These are phyloP conservation scores for Scheffersomyces stambukii DNA, from an alignment of 1,139 yeast genomes.

Conservation along the genomic window DNA sequence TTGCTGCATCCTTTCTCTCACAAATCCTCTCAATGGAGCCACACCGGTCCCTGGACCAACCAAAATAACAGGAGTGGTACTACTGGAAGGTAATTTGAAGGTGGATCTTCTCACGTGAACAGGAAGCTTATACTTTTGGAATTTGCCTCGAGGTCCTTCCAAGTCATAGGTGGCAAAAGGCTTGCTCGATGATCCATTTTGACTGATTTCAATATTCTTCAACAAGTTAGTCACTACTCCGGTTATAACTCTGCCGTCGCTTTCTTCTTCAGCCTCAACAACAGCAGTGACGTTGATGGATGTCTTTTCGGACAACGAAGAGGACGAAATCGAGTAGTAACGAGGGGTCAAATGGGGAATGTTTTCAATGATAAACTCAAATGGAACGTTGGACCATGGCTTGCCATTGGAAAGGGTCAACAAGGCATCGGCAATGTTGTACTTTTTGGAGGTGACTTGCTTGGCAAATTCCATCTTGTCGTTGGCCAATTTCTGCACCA, in stretches of 20 bases:
- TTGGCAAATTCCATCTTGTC: constrained; percentile 67
- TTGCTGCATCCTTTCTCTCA: constrained; percentile 67
- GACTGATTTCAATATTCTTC: constrained; percentile 64
- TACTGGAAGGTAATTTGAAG: constrained; percentile 88
- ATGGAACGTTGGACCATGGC: constrained; percentile 75
- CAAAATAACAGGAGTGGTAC: constrained; percentile 80
- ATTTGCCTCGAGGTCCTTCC: constrained; percentile 74
- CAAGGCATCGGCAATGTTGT: constrained; percentile 77
- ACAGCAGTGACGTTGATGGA: constrained; percentile 84
- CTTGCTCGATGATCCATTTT: constrained; percentile 44
- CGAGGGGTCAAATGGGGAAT: constrained; percentile 86
- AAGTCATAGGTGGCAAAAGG: constrained; percentile 63
- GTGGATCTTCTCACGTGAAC: constrained; percentile 93
- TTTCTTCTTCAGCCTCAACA: constrained; percentile 69
- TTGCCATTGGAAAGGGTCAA: constrained; percentile 54
- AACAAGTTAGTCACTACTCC: constrained; percentile 93
- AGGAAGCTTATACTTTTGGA: constrained; percentile 60
- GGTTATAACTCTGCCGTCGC: constrained; percentile 42
- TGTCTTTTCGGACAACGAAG: constrained; percentile 73
- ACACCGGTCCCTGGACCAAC: constrained; percentile 99
- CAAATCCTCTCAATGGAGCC: constrained; percentile 93
- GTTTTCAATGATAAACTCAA: constrained; percentile 78
- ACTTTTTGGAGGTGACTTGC: constrained; percentile 55
- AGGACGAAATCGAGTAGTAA: constrained; percentile 93
- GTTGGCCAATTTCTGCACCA: constrained; percentile 53